Base-by-base conservation (phyloP, 1,139 yeast genomes). In the Blastobotrys arbuscula region DNA sequence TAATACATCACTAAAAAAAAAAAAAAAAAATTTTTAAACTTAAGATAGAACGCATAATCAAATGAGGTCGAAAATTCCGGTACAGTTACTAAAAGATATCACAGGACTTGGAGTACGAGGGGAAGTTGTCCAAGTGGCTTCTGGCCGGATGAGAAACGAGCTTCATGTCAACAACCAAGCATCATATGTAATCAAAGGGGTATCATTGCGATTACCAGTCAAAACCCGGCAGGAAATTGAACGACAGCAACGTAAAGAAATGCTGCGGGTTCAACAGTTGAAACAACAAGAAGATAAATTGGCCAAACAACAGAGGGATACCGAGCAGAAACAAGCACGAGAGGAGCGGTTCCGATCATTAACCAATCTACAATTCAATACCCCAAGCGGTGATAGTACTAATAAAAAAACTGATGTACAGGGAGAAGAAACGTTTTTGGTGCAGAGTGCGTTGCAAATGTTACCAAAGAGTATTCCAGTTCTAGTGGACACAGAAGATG, bases 111-210 rank as follows among this genome's bases (percentile, higher is more conserved):
- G 87, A n/a, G 71, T 68, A 38, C 64, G 65, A 44, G 96, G 96
- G 26, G 84, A 89, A 68, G 74, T 89, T 41, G 75, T 85, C 23
- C 70, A 76, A 37, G 96, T 88, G n/a, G 76, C 79, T 53, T 87
- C 95, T 31, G 86, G 92, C 16, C 74, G 78, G 52, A 89, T 89
- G 96, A 78, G 92, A 64, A 86, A 85, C 68, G 78, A 71, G 59
- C 74, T 89, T 50, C 88, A 88, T 59, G 77, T 78, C 45, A 61
- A 71, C 53, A 82, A 85, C 58, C 84, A 86, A 43, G 96, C 96
- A 2, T 77, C 79, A 35, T 85, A 84, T 61, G 73, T 84, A 30
- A 64, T 77, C 35, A 70, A 73, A 41, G 77, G 73, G 15, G 71
- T 75, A 51, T 75, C 77, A 7, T 83, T 87, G 42, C 72, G 73